These are phyloP conservation scores for Galeopsis tetrahit DNA, from an alignment of 257 asterid genomes.

Conservation along the genomic window DNA sequence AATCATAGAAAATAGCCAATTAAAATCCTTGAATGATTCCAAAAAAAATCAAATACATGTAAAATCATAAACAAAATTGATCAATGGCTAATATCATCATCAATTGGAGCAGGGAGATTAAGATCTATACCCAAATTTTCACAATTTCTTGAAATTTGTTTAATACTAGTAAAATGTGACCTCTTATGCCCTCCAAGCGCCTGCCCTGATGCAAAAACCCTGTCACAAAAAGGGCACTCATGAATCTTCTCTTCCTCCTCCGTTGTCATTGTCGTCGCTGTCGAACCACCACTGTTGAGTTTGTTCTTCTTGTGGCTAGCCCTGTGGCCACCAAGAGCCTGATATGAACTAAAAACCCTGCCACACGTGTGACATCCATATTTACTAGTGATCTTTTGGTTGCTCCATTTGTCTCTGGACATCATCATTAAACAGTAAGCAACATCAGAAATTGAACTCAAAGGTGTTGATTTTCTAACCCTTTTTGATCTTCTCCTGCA, in stretches of 20 bases:
- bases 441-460: slow-evolving; percentile 68
- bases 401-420: slow-evolving; percentile 69
- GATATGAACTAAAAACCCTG: slow-evolving; percentile 71
- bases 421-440: slow-evolving; percentile 80
- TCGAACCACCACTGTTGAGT: slow-evolving; percentile 15
- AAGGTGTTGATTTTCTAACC: slow-evolving; percentile 34
- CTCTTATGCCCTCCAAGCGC: slow-evolving; percentile 92
- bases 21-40: background rate
- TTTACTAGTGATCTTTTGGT: too few relatives aligned
- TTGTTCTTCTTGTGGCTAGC: slow-evolving; percentile 75
- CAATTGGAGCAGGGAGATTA: slow-evolving; percentile 67
- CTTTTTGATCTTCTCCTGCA: slow-evolving; percentile 47
- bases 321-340: slow-evolving; percentile 85
- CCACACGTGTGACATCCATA: slow-evolving; percentile 62
- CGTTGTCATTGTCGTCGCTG: background rate
- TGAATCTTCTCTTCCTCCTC: slow-evolving; percentile 58
- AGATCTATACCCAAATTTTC: slow-evolving; percentile 56
- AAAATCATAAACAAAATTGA: background rate
- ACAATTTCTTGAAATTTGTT: slow-evolving; percentile 42
- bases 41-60: background rate
- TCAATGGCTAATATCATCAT: slow-evolving; percentile 43
- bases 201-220: slow-evolving; percentile 81
- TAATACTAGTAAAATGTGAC: slow-evolving; percentile 49
- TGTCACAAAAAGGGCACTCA: slow-evolving; percentile 67
- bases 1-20: slow-evolving; percentile 24